Evolutionary conservation across 2,329 filamentous ascomycete species (phyloP).

Genomic region (Phialemonium atrogriseum): DNA sequence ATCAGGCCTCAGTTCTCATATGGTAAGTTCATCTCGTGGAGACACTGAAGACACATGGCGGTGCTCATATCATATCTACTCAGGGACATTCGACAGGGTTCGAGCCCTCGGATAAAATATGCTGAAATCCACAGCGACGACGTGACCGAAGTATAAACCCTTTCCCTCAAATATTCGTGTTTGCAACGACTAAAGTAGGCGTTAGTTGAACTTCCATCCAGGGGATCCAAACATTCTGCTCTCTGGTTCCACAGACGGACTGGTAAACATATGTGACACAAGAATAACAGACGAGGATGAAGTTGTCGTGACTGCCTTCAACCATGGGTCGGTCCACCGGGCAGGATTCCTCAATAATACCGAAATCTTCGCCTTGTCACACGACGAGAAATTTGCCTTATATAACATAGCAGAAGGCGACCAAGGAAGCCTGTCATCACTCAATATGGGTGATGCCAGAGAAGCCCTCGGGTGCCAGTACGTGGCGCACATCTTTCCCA

Average conservation of each 20-base stretch:
- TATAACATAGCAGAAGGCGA: conserved; percentile 60
- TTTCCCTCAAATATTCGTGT: background rate
- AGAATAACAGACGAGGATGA: conserved; percentile 67
- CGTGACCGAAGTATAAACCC: conserved; percentile 44
- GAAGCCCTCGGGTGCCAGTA: conserved; percentile 63
- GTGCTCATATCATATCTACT: conserved; percentile 8
- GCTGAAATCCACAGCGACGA: conserved; percentile 61
- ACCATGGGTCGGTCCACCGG: conserved; percentile 68
- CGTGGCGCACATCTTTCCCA: conserved; percentile 56
- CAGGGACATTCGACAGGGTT: conserved; percentile 50
- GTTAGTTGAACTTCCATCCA: conserved; percentile 53
- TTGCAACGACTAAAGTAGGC: conserved; percentile 5
- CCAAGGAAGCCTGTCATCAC: conserved; percentile 47
- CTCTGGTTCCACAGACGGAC: conserved; percentile 71
- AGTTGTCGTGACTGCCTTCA: conserved; percentile 68
- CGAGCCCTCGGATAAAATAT: conserved; percentile 43
- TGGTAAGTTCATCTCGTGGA: conserved; percentile 36
- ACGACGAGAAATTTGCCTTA: conserved; percentile 70
- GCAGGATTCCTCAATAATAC: conserved; percentile 60
- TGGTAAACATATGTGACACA: conserved; percentile 70
- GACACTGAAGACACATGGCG: conserved; percentile 2
- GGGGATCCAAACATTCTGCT: conserved; percentile 53
- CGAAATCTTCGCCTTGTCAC: conserved; percentile 64
- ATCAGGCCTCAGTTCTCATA: conserved; percentile 51
- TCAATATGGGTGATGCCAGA: conserved; percentile 62